Percentiles rank a stretch among this genome's conserved stretches.
These are phyloP conservation scores for Sechiopsis laciniata DNA, from an alignment of 306 rosid genomes.

Conservation along the genomic window DNA sequence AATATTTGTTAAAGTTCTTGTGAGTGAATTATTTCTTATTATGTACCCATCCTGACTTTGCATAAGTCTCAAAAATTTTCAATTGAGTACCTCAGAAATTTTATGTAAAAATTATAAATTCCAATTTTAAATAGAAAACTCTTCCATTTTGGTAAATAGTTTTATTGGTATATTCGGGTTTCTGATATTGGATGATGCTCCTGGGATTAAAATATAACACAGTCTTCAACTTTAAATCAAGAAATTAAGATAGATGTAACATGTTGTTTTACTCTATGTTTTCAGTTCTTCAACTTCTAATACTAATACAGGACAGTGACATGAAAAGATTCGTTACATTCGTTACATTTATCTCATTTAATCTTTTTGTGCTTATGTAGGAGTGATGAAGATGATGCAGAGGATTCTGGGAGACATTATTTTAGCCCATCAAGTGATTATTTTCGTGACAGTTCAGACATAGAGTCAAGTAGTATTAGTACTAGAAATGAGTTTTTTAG, in stretches of 20 bases:
- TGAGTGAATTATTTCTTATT: conserved; percentile 2
- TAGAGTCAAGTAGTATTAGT: conserved; percentile 73
- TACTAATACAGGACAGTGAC: not conserved
- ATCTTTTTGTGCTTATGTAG: conserved; percentile 31
- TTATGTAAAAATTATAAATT: not conserved
- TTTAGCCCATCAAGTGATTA: conserved; percentile 69
- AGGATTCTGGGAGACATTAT: conserved; percentile 59
- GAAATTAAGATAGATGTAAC: not conserved
- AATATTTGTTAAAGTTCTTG: not conserved
- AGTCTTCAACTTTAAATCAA: conserved; percentile 2
- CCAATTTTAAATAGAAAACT: not conserved
- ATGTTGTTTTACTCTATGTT: not conserved
- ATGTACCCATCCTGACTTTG: not conserved
- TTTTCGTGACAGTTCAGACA: conserved; percentile 51
- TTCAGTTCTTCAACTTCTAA: not conserved
- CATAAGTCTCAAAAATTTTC: no score
- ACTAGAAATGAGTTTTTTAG: conserved; percentile 54
- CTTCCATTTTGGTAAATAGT: not conserved
- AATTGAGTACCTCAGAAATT: not conserved
- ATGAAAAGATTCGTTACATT: no score
- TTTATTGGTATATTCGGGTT: not conserved
- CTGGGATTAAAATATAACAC: not conserved
- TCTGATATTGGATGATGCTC: conserved; percentile 1
- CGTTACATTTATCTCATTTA: not conserved
- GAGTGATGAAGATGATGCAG: conserved; percentile 71